Evolutionary conservation across 108 stramenopile species (phyloP).

Genomic region (Skeletonema marinoi): DNA sequence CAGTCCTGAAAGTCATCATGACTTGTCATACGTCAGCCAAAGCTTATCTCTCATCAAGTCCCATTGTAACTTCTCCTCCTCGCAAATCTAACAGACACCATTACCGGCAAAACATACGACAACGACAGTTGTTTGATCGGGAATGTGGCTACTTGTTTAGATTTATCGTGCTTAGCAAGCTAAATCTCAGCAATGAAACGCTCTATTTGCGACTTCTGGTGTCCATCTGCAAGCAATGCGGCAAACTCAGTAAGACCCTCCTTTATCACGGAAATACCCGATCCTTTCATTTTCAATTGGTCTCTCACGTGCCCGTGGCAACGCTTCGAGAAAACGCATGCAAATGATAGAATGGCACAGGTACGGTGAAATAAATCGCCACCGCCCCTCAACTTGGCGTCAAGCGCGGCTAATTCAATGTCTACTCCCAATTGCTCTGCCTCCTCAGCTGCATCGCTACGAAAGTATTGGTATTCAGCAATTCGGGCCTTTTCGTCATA

Average conservation of each 20-base stretch:
- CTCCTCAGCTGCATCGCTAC: constrained; percentile 61
- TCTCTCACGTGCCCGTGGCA: constrained; percentile 67
- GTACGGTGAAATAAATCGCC: constrained; percentile 82
- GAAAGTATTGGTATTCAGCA: constrained; percentile 77
- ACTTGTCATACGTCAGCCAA: background rate
- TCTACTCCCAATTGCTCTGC: constrained; percentile 50
- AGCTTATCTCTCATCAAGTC: background rate
- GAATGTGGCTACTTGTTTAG: too few species aligned
- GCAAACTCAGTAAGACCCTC: constrained; percentile 43
- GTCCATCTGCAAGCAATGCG: constrained; percentile 23
- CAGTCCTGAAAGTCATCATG: background rate
- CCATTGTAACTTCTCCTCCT: background rate
- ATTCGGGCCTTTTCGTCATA: constrained; percentile 74
- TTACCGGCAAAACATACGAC: too few species aligned
- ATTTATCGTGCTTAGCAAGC: background rate
- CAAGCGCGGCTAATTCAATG: constrained; percentile 68
- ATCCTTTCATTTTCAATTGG: constrained; percentile 61
- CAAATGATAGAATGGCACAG: constrained; percentile 67
- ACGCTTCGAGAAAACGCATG: constrained; percentile 63
- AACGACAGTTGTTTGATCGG: too few species aligned
- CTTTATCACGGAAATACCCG: constrained; percentile 61
- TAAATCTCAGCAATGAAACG: constrained; percentile 38
- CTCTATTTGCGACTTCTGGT: constrained; percentile 48
- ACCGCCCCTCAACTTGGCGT: constrained; percentile 76
- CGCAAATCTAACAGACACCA: background rate